phyloP scores from a whole-genome alignment of 2,329 filamentous ascomycete species.

The Byssochlamys sp. region DNA sequence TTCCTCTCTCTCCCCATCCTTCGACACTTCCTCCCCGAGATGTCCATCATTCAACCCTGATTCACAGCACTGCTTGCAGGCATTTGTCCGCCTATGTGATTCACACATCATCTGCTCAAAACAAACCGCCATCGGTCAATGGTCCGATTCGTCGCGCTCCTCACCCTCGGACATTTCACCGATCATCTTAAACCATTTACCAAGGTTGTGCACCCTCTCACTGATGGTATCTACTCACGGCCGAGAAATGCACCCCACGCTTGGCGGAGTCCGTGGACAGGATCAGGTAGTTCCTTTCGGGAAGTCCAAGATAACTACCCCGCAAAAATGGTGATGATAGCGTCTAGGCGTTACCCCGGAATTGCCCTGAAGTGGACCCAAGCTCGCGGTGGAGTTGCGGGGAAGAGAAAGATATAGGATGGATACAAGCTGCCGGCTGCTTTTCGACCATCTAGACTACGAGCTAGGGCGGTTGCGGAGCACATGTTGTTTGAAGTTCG shows the following conservation, averaged over 20 bases:
- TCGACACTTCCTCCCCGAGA: background rate
- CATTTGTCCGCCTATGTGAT: background rate
- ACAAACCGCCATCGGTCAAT: background rate
- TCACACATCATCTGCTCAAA: background rate
- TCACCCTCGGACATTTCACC: background rate
- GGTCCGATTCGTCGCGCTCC: background rate
- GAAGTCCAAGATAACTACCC: background rate
- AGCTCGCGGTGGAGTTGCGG: background rate
- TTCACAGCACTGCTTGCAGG: background rate
- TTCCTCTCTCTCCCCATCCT: background rate
- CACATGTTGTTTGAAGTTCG: background rate
- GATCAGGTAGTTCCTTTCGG: background rate
- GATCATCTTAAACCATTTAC: background rate
- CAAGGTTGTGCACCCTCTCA: background rate
- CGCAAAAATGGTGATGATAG: background rate
- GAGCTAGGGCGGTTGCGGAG: background rate
- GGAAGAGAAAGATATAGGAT: background rate
- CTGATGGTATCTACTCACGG: background rate
- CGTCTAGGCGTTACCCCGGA: background rate
- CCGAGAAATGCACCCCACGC: background rate
- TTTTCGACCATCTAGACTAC: background rate
- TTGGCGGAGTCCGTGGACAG: background rate
- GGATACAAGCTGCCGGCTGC: background rate
- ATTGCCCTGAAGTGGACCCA: background rate
- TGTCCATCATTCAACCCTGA: background rate